phyloP scores from a whole-genome alignment of 345 rosid species.

The Euclidium syriacum region DNA sequence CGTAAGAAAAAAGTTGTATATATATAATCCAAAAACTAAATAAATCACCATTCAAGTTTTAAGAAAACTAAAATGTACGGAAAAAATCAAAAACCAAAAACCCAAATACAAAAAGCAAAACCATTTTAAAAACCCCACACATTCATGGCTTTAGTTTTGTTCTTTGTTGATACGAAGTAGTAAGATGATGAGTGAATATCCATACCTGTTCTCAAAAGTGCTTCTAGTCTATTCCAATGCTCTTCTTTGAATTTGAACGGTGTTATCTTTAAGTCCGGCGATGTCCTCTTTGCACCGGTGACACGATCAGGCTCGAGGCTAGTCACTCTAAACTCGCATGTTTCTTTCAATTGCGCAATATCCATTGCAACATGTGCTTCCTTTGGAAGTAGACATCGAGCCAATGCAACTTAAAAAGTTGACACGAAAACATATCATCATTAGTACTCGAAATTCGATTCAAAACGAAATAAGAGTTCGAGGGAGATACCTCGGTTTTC shows the following conservation, averaged over 20 bases:
- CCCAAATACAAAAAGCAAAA: too few relatives aligned
- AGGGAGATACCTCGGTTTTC: constrained; percentile 70
- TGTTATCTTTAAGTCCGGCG: constrained; percentile 45
- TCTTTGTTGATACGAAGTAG: too few relatives aligned
- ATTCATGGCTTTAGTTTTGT: too few relatives aligned
- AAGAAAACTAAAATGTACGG: too few relatives aligned
- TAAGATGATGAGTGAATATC: too few relatives aligned
- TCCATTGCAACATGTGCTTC: constrained; percentile 79
- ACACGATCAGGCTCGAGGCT: constrained; percentile 21
- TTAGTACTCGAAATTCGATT: neutral
- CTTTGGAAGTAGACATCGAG: constrained; percentile 62
- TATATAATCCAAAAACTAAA: too few relatives aligned
- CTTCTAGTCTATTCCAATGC: constrained; percentile 55
- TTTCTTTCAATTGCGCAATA: constrained; percentile 59
- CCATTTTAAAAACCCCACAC: too few relatives aligned
- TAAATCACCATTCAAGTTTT: too few relatives aligned
- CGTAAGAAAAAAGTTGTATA: too few relatives aligned
- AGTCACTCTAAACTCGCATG: constrained; percentile 48
- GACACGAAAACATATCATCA: neutral
- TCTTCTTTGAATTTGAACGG: constrained; percentile 62
- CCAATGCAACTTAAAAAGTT: constrained; percentile 77
- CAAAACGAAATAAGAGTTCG: too few relatives aligned
- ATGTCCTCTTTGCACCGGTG: constrained; percentile 35
- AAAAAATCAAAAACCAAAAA: too few relatives aligned
- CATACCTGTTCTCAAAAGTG: constrained; percentile 81